Conservation (phyloP, 2,329 filamentous ascomycete genomes). For the Hymenoscyphus scutula region DNA sequence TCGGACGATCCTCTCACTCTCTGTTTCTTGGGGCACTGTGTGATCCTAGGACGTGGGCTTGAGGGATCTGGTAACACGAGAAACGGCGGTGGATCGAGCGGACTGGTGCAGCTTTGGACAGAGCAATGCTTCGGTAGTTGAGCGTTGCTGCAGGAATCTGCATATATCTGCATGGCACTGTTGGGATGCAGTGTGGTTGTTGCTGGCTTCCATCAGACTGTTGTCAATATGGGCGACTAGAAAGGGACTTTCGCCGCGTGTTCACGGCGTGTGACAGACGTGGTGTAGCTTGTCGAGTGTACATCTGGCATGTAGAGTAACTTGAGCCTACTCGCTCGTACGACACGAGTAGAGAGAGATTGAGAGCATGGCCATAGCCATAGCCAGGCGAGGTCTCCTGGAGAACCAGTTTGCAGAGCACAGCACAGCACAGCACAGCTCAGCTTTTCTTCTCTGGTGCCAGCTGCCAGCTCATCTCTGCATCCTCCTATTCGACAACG, state of each 20-base stretch:
- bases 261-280: conserved; percentile 30
- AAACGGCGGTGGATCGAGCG: conserved; percentile 4
- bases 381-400: not conserved
- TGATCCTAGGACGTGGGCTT: not conserved
- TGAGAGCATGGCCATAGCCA: not conserved
- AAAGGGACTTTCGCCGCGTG: conserved; percentile 25
- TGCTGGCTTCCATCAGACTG: not conserved
- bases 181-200: conserved; percentile 1
- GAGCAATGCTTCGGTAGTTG: conserved; percentile 6
- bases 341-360: not conserved
- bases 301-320: conserved; percentile 4
- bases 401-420: not conserved
- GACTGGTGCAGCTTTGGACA: not conserved
- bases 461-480: conserved; percentile 11
- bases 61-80: not conserved
- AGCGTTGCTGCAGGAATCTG: not conserved
- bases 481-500: conserved; percentile 8
- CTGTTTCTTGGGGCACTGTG: conserved; percentile 1
- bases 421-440: too few species aligned
- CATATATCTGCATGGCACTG: conserved; percentile 6
- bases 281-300: conserved; percentile 16
- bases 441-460: not conserved
- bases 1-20: conserved; percentile 3
- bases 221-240: conserved; percentile 13
- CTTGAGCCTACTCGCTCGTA: not conserved